Evolutionary conservation across 2,329 filamentous ascomycete species (phyloP).

Genomic region (Alternaria longipes): DNA sequence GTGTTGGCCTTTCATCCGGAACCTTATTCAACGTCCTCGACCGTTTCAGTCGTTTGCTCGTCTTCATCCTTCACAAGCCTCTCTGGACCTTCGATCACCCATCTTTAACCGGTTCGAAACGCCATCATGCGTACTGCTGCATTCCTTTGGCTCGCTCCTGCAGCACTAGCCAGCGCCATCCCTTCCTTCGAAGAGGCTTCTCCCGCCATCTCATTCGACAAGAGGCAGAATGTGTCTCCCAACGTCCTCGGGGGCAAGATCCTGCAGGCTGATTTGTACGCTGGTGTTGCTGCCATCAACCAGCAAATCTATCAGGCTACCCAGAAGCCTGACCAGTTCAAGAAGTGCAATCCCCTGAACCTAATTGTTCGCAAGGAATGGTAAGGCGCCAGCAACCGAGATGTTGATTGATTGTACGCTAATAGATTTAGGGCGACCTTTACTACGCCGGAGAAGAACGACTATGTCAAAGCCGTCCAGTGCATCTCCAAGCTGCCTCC

Average conservation of each 20-base stretch:
- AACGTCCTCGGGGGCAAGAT: conserved; percentile 25
- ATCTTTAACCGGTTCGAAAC: conserved; percentile 20
- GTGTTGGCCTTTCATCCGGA: conserved; percentile 15
- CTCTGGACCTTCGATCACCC: neutral
- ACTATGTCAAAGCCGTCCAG: conserved; percentile 44
- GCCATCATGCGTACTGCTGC: conserved; percentile 31
- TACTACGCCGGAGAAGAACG: conserved; percentile 35
- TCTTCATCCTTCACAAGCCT: conserved; percentile 14
- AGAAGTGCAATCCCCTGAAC: conserved; percentile 51
- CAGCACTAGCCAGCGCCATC: conserved; percentile 28
- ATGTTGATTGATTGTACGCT: neutral
- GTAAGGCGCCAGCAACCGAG: conserved; percentile 30
- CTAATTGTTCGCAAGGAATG: conserved; percentile 56
- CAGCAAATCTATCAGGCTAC: conserved; percentile 40
- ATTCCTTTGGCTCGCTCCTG: conserved; percentile 29
- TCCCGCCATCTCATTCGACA: conserved; percentile 24
- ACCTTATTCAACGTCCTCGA: conserved; percentile 18
- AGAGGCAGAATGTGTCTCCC: conserved; percentile 23
- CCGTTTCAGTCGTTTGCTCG: conserved; percentile 11
- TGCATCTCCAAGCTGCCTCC: conserved; percentile 37
- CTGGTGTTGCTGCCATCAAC: conserved; percentile 34
- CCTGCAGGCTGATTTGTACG: conserved; percentile 34
- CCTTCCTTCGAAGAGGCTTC: conserved; percentile 17
- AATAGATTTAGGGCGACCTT: conserved; percentile 34
- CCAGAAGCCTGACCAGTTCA: conserved; percentile 29